Evolutionary conservation across 2,329 filamentous ascomycete genomes (phyloP), one percentile per base, ranked within the genome.

Genomic region (Penicillium sp.): DNA sequence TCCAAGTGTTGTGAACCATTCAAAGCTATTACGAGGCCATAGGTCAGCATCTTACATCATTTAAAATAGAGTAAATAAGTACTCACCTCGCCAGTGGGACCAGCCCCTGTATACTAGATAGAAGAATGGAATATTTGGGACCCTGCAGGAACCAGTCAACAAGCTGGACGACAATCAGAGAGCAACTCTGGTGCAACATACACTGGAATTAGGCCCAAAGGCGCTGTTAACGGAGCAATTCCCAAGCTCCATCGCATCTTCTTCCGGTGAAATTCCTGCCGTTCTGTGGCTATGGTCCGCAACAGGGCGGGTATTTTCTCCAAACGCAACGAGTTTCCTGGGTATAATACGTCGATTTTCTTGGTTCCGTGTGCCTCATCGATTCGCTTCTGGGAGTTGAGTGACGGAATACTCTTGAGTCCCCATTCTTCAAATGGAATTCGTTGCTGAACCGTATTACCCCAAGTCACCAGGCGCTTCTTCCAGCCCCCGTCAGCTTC

Each of bases 341-440:
- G 95, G 70, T 90, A 98, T 52, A 91, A 78, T 27, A 78, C 68
- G 26, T 77, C 71, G 29, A 97, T 83, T 64, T 91, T 85, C 59
- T 91, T 85, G 66, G 84, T 86, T 50, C 86, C 83, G 62, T 83
- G 81, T 37, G 84, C 85, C 52, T 85, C 86, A 52, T 90, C 86
- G 49, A 84, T 79, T 65, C 84, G 82, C 56, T 87, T 82, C 64
- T 85, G 83, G 56, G 85, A 79, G 43, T 87, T 91, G 65, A 96
- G 81, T 22, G 93, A 88, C 45, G 95, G 95, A 52, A 99, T 88
- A 35, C 91, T 96, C 79, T 98, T 98, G 65, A 99, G 82, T 0
- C 91, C 92, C 95, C 95, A 99, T 87, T 99, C 95, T 77, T 98
- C 90, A 73, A 90, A 97, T 3, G 95, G 90, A 68, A 99, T 96